Evolutionary conservation across 2,329 filamentous ascomycete species (phyloP), one percentile per base, ranked within the genome.

Genomic region (Phialocephala sp.): DNA sequence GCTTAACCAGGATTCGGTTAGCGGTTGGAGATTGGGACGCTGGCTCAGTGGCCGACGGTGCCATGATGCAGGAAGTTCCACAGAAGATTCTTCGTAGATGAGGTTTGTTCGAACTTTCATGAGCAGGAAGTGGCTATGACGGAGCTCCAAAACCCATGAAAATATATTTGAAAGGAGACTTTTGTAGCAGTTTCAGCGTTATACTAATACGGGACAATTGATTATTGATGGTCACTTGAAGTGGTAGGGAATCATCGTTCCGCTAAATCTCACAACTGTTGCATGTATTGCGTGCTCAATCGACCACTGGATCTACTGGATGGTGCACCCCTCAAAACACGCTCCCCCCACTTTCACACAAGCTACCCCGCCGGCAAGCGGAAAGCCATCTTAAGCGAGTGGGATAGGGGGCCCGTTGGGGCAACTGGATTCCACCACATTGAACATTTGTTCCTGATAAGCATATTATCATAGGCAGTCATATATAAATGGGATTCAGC

Each of bases 1-100:
- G 73, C 68, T 76, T 76, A 22, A 76, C 45, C n/a, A 72, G 66
- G 20, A 72, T 57, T 47, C 65, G 69, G 20, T 64, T 64, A 37
- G 58, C 58, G 32, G 60, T 59, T 24, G 63, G 57, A 27, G 66
- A 35, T 20, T 60, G 27, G n/a, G 41, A 43, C 47, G 35, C 6
- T 15, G 36, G 58, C 47, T 61, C 62, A 24, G 60, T 69, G 18
- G 67, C 67, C 61, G 67, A 69, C 14, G 75, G 75, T 8, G 75
- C 73, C 75, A 76, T 77, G 27, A 12, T 68, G 27, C 32, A 41
- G 9, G 37, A 47, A 47, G 43, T 47, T 47, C 43, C 6, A 32
- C 27, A 32, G 27, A 32, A 32, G 6, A 32, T 3, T 6, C 27
- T 32, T 6, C 27, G 27, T 32, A 3, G 27, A 32, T 6, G 27